Evolutionary conservation across 148 eudicot species (phyloP).

Genomic region (Linanthus parryae): DNA sequence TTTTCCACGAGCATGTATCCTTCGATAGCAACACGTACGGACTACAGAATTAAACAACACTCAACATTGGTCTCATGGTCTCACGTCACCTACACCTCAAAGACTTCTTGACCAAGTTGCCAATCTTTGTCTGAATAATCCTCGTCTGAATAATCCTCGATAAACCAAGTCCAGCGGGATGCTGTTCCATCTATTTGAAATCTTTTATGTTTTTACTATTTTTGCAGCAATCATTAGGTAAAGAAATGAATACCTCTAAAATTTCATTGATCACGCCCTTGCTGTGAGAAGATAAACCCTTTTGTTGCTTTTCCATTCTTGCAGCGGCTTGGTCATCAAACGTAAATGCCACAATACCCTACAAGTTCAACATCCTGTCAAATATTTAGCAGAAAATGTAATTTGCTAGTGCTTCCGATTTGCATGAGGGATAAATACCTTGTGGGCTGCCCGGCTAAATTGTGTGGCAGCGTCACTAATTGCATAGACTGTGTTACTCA

Average conservation of each 20-base stretch:
- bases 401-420: not conserved
- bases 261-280: slow-evolving; percentile 91
- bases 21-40: no score
- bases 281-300: slow-evolving; percentile 53
- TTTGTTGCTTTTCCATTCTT: slow-evolving; percentile 55
- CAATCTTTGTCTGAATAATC: no score
- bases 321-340: slow-evolving; percentile 63
- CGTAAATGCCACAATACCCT: slow-evolving; percentile 96
- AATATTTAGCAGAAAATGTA: not conserved
- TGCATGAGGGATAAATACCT: slow-evolving; percentile 40
- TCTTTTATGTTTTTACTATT: no score
- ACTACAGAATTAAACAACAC: no score
- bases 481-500: slow-evolving; percentile 90
- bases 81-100: no score
- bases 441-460: slow-evolving; percentile 92
- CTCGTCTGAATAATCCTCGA: no score
- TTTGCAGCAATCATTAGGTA: no score
- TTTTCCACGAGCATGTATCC: no score
- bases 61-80: no score
- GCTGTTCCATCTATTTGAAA: no score
- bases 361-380: slow-evolving; percentile 14
- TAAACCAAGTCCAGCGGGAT: no score
- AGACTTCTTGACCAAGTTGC: no score
- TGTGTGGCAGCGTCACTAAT: slow-evolving; percentile 96
- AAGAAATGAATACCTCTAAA: slow-evolving; percentile 59